A percentile compares a stretch with the other conserved stretches of the same genome.
These are phyloP conservation scores for Ramichloridium luteum DNA, from an alignment of 2,329 filamentous ascomycete genomes.

Conservation along the genomic window DNA sequence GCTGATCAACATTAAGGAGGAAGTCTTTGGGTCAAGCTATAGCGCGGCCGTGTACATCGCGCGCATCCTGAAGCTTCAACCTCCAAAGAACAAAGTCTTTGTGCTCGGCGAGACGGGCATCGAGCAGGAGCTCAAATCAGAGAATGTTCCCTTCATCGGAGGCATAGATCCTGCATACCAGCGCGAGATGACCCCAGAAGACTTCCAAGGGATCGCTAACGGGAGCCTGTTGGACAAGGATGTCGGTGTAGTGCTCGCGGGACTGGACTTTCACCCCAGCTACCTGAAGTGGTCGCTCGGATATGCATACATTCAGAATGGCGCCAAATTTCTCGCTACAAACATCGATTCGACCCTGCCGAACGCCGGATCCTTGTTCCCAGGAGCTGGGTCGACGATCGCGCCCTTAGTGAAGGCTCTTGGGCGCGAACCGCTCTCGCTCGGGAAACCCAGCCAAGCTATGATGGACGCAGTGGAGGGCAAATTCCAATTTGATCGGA, in stretches of 20 bases:
- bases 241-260: slow-evolving; percentile 78
- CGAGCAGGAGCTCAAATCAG: slow-evolving; percentile 71
- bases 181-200: slow-evolving; percentile 65
- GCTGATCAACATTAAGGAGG: slow-evolving; percentile 46
- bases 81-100: slow-evolving; percentile 82
- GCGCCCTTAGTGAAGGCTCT: slow-evolving; percentile 58
- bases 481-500: slow-evolving; percentile 79
- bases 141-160: slow-evolving; percentile 69
- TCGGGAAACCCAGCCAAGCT: slow-evolving; percentile 92
- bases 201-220: slow-evolving; percentile 64
- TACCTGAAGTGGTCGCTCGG: slow-evolving; percentile 83
- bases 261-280: slow-evolving; percentile 88
- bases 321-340: slow-evolving; percentile 81
- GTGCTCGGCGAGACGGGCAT: slow-evolving; percentile 86
- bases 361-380: slow-evolving; percentile 69
- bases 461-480: slow-evolving; percentile 99
- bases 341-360: slow-evolving; percentile 88
- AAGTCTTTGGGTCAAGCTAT: slow-evolving; percentile 94
- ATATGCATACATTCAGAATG: slow-evolving; percentile 71
- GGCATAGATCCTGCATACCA: slow-evolving; percentile 71
- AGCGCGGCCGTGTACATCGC: slow-evolving; percentile 92
- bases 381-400: slow-evolving; percentile 74
- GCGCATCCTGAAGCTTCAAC: slow-evolving; percentile 69
- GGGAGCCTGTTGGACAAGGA: slow-evolving; percentile 70
- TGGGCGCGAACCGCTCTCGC: slow-evolving; percentile 55